phyloP scores from a whole-genome alignment of 108 stramenopile genomes.

The Cafeteria roenbergensis region DNA sequence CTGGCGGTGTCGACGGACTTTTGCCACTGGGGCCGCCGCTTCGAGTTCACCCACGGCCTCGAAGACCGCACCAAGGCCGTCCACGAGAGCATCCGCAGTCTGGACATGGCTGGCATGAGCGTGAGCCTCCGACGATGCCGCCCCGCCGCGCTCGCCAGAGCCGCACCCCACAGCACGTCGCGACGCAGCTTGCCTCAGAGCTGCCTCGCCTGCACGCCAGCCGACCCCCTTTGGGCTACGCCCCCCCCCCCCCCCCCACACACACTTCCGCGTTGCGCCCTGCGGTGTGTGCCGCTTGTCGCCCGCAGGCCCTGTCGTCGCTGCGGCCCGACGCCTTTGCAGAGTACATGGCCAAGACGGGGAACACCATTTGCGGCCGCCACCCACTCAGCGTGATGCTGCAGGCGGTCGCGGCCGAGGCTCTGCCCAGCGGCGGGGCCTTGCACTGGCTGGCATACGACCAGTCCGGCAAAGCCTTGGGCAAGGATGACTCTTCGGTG shows the following conservation, averaged over 20 bases:
- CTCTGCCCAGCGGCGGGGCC: neutral
- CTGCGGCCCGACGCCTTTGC: no score
- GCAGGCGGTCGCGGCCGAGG: neutral
- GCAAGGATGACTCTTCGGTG: neutral
- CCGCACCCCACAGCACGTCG: no score
- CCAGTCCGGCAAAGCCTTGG: neutral
- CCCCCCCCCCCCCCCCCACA: no score
- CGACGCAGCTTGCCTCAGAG: no score
- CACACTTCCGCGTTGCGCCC: no score
- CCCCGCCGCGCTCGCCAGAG: no score
- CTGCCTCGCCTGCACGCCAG: no score
- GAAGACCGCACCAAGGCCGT: conserved; percentile 18
- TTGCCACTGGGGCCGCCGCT: conserved; percentile 39
- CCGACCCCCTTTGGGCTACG: no score
- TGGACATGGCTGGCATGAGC: conserved; percentile 33
- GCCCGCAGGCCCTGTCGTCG: no score
- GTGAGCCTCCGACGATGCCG: conserved; percentile 22
- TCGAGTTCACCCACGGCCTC: conserved; percentile 27
- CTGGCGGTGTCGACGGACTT: conserved; percentile 37
- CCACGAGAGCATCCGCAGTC: conserved; percentile 30
- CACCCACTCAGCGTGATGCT: conserved; percentile 30
- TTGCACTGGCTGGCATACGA: conserved; percentile 4
- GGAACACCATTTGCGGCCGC: conserved; percentile 39
- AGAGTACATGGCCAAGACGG: conserved; percentile 23
- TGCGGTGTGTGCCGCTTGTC: no score